Evolutionary conservation across 257 asterid species (phyloP), one percentile per base, ranked within the genome.

Genomic region (Solanum neorickii): DNA sequence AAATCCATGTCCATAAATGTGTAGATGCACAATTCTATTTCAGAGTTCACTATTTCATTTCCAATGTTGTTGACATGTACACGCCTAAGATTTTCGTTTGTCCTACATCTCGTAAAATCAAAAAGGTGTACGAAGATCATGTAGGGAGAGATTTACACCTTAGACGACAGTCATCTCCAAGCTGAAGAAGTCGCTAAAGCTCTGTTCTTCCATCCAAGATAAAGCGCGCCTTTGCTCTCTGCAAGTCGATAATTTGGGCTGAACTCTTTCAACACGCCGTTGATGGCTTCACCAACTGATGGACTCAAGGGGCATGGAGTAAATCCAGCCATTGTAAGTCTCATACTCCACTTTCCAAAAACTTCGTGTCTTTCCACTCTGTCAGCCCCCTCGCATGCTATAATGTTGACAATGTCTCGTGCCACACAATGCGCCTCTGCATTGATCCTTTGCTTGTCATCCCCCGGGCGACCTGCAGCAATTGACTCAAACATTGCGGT

Each of bases 401-500:
- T 88, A 29, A 95, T 92, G 91, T 96, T 96, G 44, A 96, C 99
- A 0, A 96, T 90, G 39, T 96, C 99, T 86, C 93, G 90, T 1
- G 99, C 99, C 47, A 96, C 93, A 6, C 98, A 96, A 62, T 96
- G 93, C 89, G 94, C 95, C 92, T 96, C 99, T 0, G 98, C 97
- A 1, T 92, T 94, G 12, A 94, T 94, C 86, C 98, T 87, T 86
- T 92, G 91, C 82, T 89, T 91, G 33, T 95, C 98, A 15, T 94
- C 97, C 92, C 98, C 92, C 3, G 96, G 87, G 4, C 93, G 92
- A 29, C 91, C 95, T 7, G 93, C 94, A 74, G 94, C 98, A 18
- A 94, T 95, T 4, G 99, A 96, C 93, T 96, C 98, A 3, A 96
- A 95, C 99, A 96, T 96, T 6, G 99, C 98, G 18, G 94, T 87